phyloP scores from a whole-genome alignment of 176 grass and related monocot genomes.

The Aegilops speltoides region DNA sequence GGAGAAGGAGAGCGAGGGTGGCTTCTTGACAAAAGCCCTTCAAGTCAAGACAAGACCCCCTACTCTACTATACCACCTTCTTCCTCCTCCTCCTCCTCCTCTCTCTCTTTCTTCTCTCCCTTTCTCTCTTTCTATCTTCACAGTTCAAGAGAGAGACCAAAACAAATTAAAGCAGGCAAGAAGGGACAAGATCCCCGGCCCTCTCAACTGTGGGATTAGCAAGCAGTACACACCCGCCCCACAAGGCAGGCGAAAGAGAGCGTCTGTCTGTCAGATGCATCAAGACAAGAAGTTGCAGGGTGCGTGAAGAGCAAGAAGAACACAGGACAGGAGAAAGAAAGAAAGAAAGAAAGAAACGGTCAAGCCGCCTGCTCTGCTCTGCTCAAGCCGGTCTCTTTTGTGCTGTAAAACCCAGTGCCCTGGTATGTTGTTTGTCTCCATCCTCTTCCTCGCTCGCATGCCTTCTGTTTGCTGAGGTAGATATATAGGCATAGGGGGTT shows the following conservation, averaged over 20 bases:
- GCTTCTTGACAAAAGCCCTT: conserved; percentile 42
- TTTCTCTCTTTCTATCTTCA: not conserved
- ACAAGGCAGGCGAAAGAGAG: conserved; percentile 26
- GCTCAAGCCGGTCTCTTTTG: not conserved
- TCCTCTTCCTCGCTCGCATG: not conserved
- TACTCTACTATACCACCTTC: not conserved
- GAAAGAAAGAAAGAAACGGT: not conserved
- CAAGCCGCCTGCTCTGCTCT: not conserved
- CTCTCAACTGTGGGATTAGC: conserved; percentile 35
- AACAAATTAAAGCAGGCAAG: conserved; percentile 5
- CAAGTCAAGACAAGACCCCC: conserved; percentile 43
- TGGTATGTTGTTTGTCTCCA: conserved; percentile 21
- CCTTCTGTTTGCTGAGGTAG: not conserved
- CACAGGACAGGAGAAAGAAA: not conserved
- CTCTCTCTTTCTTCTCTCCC: not conserved
- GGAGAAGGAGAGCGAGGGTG: not conserved
- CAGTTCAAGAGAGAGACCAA: conserved; percentile 8
- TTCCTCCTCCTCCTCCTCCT: not conserved
- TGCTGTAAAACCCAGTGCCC: conserved; percentile 1
- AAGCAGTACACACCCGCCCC: not conserved
- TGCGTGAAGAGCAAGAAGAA: not conserved
- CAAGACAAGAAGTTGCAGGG: conserved; percentile 39
- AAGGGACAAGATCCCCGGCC: conserved; percentile 38
- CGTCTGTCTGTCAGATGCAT: conserved; percentile 15
- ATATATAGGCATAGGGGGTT: not conserved